Evolutionary conservation across 1,139 yeast species (phyloP), one percentile per base, ranked within the genome.

Genomic region (Suhomyces ambrosiae): DNA sequence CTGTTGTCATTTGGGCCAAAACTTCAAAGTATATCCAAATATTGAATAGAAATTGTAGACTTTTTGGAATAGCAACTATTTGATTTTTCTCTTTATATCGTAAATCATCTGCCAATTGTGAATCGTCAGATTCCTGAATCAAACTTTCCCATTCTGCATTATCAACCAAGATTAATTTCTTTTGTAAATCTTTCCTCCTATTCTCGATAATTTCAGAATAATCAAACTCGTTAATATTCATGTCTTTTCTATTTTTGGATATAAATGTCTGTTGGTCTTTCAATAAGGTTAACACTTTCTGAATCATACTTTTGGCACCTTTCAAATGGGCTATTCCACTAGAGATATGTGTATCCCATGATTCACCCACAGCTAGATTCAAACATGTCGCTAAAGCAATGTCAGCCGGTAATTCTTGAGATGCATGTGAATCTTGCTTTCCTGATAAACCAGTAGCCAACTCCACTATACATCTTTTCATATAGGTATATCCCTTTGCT

Each of bases 11-110:
- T 44, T 82, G 76, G 1, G 86, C 80, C 42, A 81, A 60, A 2
- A 81, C 86, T 55, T 81, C 86, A 48, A 79, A 72, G 54, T 82
- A 82, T 32, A 80, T 67, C 81, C 86, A 82, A 22, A 76, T 71
- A 52, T 81, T 80, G 60, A 80, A 78, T 33, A 81, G 60, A 44
- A 77, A 78, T 48, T 70, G 80, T 23, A 78, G 61, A 36, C 71
- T 71, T 38, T 58, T 62, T 2, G 80, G 79, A 13, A 73, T 49
- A 2, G 40, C 41, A 8, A 43, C 29, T n/a, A 39, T 27, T 8
- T 47, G 39, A 14, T 47, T 37, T 25, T 30, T 27, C 3, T 22
- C 32, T 8, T 19, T 24, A 12, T n/a, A 14, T 10, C 14, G 32
- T 7, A 30, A 35, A 6, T 39, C 39, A 12, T 41, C 44, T 9